A percentile compares a stretch with the other conserved stretches of the same genome.
Evolutionary conservation across 345 rosid genomes (phyloP).

Genomic region (Gossypium australe): DNA sequence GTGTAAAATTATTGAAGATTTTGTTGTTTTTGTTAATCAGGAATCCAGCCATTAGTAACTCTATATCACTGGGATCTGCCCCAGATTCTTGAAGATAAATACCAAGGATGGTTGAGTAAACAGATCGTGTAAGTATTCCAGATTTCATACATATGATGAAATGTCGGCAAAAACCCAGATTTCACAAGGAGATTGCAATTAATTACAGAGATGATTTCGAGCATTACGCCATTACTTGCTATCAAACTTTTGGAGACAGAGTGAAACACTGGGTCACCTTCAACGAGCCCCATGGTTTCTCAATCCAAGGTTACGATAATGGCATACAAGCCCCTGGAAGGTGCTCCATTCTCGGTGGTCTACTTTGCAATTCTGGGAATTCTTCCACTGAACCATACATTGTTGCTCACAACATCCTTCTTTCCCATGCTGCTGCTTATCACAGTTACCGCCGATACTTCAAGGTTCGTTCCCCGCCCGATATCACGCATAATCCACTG

Average conservation of each 20-base stretch:
- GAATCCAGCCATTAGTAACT: conserved; percentile 86
- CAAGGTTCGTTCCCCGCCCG: conserved; percentile 38
- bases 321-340: conserved; percentile 97
- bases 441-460: conserved; percentile 52
- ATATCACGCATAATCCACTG: neutral
- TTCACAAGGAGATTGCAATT: conserved; percentile 9
- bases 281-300: conserved; percentile 82
- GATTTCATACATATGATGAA: neutral
- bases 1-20: neutral
- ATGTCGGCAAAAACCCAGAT: neutral
- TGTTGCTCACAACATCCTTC: conserved; percentile 78
- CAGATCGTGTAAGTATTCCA: conserved; percentile 52
- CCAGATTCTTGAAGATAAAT: conserved; percentile 81
- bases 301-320: conserved; percentile 84
- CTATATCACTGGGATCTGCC: conserved; percentile 99
- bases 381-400: conserved; percentile 73
- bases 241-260: conserved; percentile 76
- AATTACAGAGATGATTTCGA: conserved; percentile 64
- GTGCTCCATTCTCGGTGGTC: conserved; percentile 71
- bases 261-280: conserved; percentile 90
- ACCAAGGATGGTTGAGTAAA: conserved; percentile 74
- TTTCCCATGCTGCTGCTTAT: conserved; percentile 81
- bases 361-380: conserved; percentile 69
- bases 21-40: conserved; percentile 32
- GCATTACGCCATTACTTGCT: conserved; percentile 72